Percentiles rank a stretch among this genome's conserved stretches.
Conservation (phyloP, 306 rosid genomes). For the Nissolia schottii region DNA sequence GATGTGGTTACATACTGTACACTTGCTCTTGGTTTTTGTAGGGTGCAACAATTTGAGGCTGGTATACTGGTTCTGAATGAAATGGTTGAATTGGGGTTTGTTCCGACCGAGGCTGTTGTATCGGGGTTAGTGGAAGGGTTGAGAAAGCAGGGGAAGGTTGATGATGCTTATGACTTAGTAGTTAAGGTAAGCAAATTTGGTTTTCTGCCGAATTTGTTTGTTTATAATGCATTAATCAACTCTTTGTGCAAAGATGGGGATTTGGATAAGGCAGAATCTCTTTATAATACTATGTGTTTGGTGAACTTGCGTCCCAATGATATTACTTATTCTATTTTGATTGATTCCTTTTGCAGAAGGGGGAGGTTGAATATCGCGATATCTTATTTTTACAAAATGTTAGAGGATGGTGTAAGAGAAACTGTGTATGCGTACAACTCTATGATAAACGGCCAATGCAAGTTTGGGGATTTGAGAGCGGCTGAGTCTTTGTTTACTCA, state of each 20-base stretch:
- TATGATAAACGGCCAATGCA: conserved; percentile 79
- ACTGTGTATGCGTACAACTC: conserved; percentile 73
- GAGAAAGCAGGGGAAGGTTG: conserved; percentile 52
- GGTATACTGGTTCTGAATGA: conserved; percentile 57
- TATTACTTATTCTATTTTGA: conserved; percentile 70
- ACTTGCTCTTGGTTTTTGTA: conserved; percentile 68
- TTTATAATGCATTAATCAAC: conserved; percentile 64
- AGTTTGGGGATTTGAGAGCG: conserved; percentile 54
- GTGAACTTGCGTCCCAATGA: conserved; percentile 67
- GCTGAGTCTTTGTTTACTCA: conserved; percentile 52
- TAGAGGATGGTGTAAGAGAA: conserved; percentile 41
- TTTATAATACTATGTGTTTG: conserved; percentile 49
- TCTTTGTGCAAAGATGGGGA: conserved; percentile 72
- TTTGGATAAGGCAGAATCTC: conserved; percentile 61
- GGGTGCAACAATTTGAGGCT: conserved; percentile 48
- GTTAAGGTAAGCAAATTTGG: conserved; percentile 57
- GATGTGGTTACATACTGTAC: conserved; percentile 77
- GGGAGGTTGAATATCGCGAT: conserved; percentile 63
- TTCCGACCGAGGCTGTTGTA: conserved; percentile 66
- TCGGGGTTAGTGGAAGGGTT: conserved; percentile 71
- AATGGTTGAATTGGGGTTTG: conserved; percentile 62
- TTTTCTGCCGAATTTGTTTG: conserved; percentile 59
- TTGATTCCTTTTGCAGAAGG: conserved; percentile 72
- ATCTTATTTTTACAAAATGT: conserved; percentile 59
- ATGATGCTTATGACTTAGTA: conserved; percentile 59